Percentiles rank a stretch among this genome's conserved stretches.
Conservation (phyloP, 2,329 filamentous ascomycete genomes). For the Sclerotinia nivalis region DNA sequence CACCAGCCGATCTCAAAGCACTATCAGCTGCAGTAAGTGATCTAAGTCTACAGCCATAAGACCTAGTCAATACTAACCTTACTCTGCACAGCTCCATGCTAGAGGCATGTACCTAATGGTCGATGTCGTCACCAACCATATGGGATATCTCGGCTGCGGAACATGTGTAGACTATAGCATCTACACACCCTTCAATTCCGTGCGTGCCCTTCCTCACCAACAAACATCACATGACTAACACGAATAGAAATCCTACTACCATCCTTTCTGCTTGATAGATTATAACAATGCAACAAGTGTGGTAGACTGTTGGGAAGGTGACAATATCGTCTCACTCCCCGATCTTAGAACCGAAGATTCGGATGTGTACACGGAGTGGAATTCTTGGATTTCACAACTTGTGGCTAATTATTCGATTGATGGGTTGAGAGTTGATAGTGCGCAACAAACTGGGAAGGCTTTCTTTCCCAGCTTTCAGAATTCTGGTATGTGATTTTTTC, state of each 20-base stretch:
- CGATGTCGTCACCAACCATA: constrained; percentile 54
- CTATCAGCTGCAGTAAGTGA: constrained; percentile 46
- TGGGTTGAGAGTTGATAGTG: constrained; percentile 53
- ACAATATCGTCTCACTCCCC: constrained; percentile 37
- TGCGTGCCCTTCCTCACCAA: constrained; percentile 12
- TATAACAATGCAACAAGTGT: constrained; percentile 42
- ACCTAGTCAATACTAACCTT: background rate
- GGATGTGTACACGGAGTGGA: constrained; percentile 32
- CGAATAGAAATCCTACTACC: constrained; percentile 39
- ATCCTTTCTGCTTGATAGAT: constrained; percentile 41
- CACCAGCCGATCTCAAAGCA: constrained; percentile 48
- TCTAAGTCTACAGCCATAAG: background rate
- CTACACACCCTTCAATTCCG: constrained; percentile 45
- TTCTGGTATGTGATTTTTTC: constrained; percentile 37
- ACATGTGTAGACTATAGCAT: constrained; percentile 44
- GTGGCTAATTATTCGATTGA: constrained; percentile 46
- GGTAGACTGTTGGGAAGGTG: constrained; percentile 37
- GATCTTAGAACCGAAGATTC: constrained; percentile 39
- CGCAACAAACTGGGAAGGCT: constrained; percentile 48
- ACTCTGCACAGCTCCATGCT: constrained; percentile 38
- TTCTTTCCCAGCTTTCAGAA: constrained; percentile 58
- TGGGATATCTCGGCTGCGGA: constrained; percentile 40
- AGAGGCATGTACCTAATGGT: constrained; percentile 52
- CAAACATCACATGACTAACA: background rate
- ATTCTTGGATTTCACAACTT: constrained; percentile 35